A percentile compares a stretch with the other conserved stretches of the same genome.
Conservation (phyloP, 2,329 filamentous ascomycete genomes). For the Colletotrichum acutatum region DNA sequence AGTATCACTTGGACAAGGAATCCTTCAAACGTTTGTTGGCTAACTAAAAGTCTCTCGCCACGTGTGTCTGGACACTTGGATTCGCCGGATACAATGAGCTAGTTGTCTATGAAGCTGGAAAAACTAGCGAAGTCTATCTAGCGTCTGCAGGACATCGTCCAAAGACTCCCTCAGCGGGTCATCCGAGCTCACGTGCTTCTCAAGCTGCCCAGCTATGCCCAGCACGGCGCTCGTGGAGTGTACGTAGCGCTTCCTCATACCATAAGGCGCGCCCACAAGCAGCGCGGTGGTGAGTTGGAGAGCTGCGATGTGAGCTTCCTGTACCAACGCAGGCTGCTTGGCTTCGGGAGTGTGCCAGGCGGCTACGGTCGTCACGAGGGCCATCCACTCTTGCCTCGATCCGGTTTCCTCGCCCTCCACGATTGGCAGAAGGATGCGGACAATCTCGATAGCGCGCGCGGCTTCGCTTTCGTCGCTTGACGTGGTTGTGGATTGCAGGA, state of each 20-base stretch:
- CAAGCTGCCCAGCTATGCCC: constrained; percentile 58
- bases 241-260: constrained; percentile 60
- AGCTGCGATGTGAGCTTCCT: constrained; percentile 64
- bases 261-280: constrained; percentile 56
- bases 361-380: constrained; percentile 61
- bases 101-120: not conserved
- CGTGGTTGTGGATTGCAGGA: constrained; percentile 50
- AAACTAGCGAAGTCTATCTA: constrained; percentile 40
- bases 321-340: constrained; percentile 40
- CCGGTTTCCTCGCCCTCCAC: constrained; percentile 58
- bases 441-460: constrained; percentile 63
- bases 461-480: constrained; percentile 46
- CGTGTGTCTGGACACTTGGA: no score
- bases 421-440: constrained; percentile 64
- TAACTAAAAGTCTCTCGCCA: no score
- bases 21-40: no score
- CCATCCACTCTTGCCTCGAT: constrained; percentile 67
- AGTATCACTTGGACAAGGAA: no score
- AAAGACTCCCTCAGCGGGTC: constrained; percentile 53
- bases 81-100: not conserved
- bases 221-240: constrained; percentile 62
- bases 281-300: constrained; percentile 67
- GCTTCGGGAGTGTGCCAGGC: constrained; percentile 55
- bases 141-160: constrained; percentile 54
- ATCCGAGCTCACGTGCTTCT: constrained; percentile 42